Conservation (phyloP, 371 early-diverging fungal species). For the Lichtheimia ornata region DNA sequence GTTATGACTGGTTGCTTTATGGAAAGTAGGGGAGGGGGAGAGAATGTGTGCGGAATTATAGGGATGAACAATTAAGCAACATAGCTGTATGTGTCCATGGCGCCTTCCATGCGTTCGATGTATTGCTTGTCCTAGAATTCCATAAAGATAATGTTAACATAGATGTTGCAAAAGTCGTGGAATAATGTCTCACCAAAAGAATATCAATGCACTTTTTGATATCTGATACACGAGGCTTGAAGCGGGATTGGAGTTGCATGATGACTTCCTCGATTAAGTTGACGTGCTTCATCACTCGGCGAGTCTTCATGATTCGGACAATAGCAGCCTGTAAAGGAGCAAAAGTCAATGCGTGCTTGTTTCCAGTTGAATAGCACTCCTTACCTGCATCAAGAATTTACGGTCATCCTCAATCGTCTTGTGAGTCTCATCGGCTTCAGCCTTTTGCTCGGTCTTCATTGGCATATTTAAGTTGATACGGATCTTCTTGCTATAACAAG, state of each 20-base stretch:
- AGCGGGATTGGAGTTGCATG: slow-evolving; percentile 83
- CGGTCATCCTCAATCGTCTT: slow-evolving; percentile 89
- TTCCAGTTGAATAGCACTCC: not conserved
- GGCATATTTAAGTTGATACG: slow-evolving; percentile 84
- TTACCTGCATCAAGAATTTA: slow-evolving; percentile 84
- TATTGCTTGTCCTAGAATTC: slow-evolving; percentile 82
- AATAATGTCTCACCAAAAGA: slow-evolving; percentile 55
- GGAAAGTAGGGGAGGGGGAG: no score
- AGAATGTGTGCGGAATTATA: no score
- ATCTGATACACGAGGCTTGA: slow-evolving; percentile 88
- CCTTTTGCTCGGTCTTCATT: slow-evolving; percentile 84
- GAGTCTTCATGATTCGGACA: slow-evolving; percentile 95
- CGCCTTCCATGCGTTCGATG: slow-evolving; percentile 85
- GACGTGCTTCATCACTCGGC: slow-evolving; percentile 88
- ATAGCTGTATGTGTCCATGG: slow-evolving; percentile 87
- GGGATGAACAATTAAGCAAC: slow-evolving; percentile 58
- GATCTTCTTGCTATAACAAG: slow-evolving; percentile 69
- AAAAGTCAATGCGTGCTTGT: not conserved
- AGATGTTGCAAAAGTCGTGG: not conserved
- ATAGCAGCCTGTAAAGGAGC: slow-evolving; percentile 76
- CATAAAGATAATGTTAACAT: not conserved
- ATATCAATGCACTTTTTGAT: slow-evolving; percentile 97
- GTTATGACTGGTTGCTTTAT: no score
- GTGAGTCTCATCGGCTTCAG: slow-evolving; percentile 87
- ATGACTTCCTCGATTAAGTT: slow-evolving; percentile 89